Evolutionary conservation across 768 basidiomycete genomes (phyloP).

Genomic region (Boletus patriciae): DNA sequence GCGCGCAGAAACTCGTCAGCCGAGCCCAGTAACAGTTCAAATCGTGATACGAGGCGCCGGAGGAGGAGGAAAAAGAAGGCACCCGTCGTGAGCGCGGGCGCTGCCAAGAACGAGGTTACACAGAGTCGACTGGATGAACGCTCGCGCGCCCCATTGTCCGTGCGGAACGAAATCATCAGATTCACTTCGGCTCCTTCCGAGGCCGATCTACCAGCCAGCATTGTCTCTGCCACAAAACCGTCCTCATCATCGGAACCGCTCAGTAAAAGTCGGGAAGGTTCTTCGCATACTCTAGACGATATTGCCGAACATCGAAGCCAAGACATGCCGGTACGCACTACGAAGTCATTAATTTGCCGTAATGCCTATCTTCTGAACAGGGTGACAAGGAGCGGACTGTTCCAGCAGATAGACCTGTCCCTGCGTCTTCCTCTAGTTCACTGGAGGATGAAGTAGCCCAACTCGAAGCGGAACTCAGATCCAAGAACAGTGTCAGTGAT

Average conservation of each 20-base stretch:
- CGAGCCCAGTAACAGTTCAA: constrained; percentile 15
- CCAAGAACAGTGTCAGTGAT: constrained; percentile 40
- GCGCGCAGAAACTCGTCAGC: constrained; percentile 20
- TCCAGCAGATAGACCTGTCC: background rate
- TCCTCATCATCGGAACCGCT: background rate
- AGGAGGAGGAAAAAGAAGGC: constrained; percentile 32
- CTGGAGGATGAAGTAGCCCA: constrained; percentile 35
- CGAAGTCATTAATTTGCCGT: background rate
- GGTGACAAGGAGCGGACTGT: background rate
- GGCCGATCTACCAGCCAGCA: constrained; percentile 1
- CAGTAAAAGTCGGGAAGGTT: background rate
- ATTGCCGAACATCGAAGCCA: background rate
- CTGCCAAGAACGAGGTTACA: constrained; percentile 11
- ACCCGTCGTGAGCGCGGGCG: constrained; percentile 17
- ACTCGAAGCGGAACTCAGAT: constrained; percentile 45
- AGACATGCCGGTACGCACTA: constrained; percentile 16
- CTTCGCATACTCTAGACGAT: background rate
- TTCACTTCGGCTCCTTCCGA: constrained; percentile 24
- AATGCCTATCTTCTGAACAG: constrained; percentile 15
- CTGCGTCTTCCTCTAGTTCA: background rate
- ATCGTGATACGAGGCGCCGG: constrained; percentile 27
- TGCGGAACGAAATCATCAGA: constrained; percentile 29
- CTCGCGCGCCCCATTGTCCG: constrained; percentile 18
- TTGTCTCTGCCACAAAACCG: background rate
- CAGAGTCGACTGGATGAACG: constrained; percentile 9